Evolutionary conservation across 2,329 filamentous ascomycete species (phyloP), one percentile per base, ranked within the genome.

Genomic region (Fusarium sp.): DNA sequence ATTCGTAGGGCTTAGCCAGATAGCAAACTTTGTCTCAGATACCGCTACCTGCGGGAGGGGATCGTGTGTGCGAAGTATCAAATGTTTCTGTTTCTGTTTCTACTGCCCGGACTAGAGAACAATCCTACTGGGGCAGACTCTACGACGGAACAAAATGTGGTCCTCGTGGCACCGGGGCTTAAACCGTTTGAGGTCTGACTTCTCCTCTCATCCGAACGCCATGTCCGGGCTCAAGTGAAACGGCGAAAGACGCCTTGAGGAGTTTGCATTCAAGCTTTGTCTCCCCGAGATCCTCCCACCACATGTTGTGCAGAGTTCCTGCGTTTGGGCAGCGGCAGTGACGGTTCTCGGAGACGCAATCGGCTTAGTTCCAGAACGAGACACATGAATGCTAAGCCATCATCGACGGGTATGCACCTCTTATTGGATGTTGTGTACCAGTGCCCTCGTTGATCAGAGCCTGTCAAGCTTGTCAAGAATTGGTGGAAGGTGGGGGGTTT

Each of bases 281-380:
- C 54, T 41, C 56, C 61, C 54, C 47, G 39, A 50, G 41, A 49
- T 59, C 50, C 48, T 68, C 58, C 57, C 64, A 61, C 71, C 57
- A 44, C 51, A 57, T 71, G 64, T 53, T 70, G 66, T 62, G 57
- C 67, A 68, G 62, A 71, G 68, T 73, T 73, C 69, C 62, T 74
- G 70, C 65, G 56, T 65, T 68, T 70, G 53, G 46, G 56, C 56
- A 37, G 59, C 60, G 56, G 62, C 54, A 52, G 56, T 56, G 56
- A 62, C 68, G 70, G 63, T 54, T 61, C 41, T 46, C 40, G 28
- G 40, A 44, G 58, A 62, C 57, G 64, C 61, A 74, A 66, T 48
- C 28, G 52, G 69, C 33, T 57, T 74, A 71, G 71, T 37, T 46
- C 22, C 17, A 33, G 54, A 35, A 24, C 22, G 1, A n/a, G 15